Conservation (phyloP, 2,329 filamentous ascomycete genomes). For the Orbilia ellipsospora region DNA sequence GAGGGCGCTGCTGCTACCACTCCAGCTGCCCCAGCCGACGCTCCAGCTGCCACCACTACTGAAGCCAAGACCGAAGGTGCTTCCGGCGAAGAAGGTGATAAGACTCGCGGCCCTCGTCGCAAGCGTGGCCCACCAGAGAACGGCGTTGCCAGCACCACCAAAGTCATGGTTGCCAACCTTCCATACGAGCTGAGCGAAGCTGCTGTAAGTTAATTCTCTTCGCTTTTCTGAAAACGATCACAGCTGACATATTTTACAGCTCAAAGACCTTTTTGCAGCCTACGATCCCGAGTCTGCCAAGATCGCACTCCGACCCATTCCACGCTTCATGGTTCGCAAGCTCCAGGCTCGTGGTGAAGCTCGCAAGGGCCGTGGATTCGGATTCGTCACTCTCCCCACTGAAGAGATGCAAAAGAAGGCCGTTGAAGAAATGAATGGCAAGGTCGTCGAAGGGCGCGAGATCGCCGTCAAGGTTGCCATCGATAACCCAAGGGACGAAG, state of each 20-base stretch:
- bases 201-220: constrained; percentile 73
- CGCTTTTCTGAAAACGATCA: neutral
- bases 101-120: constrained; percentile 66
- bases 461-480: constrained; percentile 99
- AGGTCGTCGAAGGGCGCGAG: constrained; percentile 97
- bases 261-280: constrained; percentile 94
- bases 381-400: constrained; percentile 93
- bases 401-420: constrained; percentile 98
- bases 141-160: constrained; percentile 97
- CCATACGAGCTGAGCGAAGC: constrained; percentile 98
- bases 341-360: constrained; percentile 96
- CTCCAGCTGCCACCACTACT: constrained; percentile 67
- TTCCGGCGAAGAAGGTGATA: constrained; percentile 57
- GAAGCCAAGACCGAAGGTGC: constrained; percentile 68
- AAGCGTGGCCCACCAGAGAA: constrained; percentile 97
- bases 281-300: constrained; percentile 96
- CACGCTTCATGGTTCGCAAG: constrained; percentile 99
- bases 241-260: constrained; percentile 67
- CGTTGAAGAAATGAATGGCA: constrained; percentile 97
- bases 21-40: constrained; percentile 68
- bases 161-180: constrained; percentile 99
- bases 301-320: constrained; percentile 97
- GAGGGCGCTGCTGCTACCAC: constrained; percentile 68
- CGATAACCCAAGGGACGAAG: constrained; percentile 90
- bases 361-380: constrained; percentile 98